Conservation (phyloP, 2,329 filamentous ascomycete species). For the Diaporthe citri region DNA sequence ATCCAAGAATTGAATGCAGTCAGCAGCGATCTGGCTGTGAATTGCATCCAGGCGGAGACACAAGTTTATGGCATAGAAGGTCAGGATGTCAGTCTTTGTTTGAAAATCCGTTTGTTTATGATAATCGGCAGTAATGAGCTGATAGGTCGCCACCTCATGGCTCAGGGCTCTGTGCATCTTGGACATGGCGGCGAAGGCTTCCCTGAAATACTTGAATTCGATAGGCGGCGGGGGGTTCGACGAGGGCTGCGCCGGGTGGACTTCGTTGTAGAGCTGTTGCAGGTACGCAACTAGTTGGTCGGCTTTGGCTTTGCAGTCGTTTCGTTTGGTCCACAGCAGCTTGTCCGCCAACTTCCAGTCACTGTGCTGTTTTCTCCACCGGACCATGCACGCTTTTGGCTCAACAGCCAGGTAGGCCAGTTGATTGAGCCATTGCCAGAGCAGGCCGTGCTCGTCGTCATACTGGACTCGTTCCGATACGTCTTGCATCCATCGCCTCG, state of each 20-base stretch:
- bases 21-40: background rate
- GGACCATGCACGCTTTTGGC: background rate
- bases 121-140: background rate
- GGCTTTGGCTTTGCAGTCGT: background rate
- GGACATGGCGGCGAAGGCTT: background rate
- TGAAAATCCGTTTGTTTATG: background rate
- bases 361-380: background rate
- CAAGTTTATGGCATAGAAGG: background rate
- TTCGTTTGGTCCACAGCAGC: background rate
- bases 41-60: background rate
- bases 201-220: background rate
- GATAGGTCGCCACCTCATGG: background rate
- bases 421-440: conserved; percentile 34
- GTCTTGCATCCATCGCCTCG: conserved; percentile 10
- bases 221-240: background rate
- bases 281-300: background rate
- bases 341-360: conserved; percentile 12
- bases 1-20: conserved; percentile 18
- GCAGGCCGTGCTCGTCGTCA: conserved; percentile 9
- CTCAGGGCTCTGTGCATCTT: conserved; percentile 5
- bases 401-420: conserved; percentile 4
- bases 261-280: conserved; percentile 1
- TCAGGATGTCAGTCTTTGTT: background rate
- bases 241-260: background rate
- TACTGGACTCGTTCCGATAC: background rate